Base-by-base conservation (phyloP, 1,284 basidiomycete genomes). In the Ustilago bromivora region DNA sequence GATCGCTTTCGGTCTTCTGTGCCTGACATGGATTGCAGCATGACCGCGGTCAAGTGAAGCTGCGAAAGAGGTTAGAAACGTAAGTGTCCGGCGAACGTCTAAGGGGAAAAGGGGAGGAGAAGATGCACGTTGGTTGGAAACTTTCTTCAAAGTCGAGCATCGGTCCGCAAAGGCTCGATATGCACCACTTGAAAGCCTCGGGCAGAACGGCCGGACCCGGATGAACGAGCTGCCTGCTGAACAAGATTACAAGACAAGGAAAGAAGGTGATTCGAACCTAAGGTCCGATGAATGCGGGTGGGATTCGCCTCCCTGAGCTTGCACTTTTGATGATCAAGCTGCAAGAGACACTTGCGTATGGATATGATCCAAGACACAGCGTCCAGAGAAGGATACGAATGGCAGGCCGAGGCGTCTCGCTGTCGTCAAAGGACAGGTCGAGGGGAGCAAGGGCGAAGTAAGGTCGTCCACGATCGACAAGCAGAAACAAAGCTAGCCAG, bases 1-100 rank as follows among this genome's bases (percentile, higher is more conserved):
- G 81, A 64, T 56, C 80, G 71, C 64, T 83, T 83, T 38, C 82
- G 76, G 55, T 82, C 80, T 11, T 78, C 76, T 23, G 71, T 19
- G 43, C 64, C 62, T 10, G 70, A 74, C 61, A 75, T 64, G 9
- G 78, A 70, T 15, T 71, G 64, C 57, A 76, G 66, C 74, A 76
- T 76, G 61, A 23, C 41, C n/a, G 34, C 40, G 28, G 10, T 54
- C 36, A 28, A 19, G 28, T 3, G 47, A 49, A 15, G 36, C 34
- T 43, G 32, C 43, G 53, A 35, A 13, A 17, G n/a, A 6, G 28
- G n/a, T 12, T 28, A 8, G n/a, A 51, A 51, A 19, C 9, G n/a
- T n/a, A 11, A 46, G n/a, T 46, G 43, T 46, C 43, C 43, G 19
- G 11, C 17, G 5, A 19, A 51, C 19, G 10, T 49, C 57, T 59